Conservation (phyloP, 83 land plant genomes). For the Picea abies region DNA sequence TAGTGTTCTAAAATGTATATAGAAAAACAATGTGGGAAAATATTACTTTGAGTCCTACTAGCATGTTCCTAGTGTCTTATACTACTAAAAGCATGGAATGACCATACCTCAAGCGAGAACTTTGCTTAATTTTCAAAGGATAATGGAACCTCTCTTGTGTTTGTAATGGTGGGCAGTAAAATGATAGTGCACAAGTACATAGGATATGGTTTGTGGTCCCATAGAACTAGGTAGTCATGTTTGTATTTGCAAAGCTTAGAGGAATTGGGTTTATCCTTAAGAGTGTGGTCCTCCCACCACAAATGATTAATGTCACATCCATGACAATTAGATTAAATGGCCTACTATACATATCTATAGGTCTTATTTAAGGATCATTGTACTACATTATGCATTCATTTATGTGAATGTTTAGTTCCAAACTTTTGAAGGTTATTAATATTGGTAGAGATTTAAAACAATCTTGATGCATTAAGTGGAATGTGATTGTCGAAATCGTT, state of each 20-base stretch:
- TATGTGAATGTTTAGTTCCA: neutral
- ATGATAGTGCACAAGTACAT: neutral
- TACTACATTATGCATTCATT: neutral
- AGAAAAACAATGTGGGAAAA: neutral
- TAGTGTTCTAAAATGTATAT: neutral
- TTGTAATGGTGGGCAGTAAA: neutral
- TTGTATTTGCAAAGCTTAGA: neutral
- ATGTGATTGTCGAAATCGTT: neutral
- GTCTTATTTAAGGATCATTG: neutral
- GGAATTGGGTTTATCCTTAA: neutral
- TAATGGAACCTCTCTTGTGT: neutral
- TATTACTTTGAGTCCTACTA: neutral
- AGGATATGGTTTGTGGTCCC: neutral
- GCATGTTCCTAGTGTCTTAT: neutral
- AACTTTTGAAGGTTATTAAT: neutral
- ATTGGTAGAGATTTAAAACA: neutral
- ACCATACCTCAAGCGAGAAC: neutral
- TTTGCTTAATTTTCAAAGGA: neutral
- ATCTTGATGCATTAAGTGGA: neutral
- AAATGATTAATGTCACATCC: neutral
- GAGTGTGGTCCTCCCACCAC: neutral
- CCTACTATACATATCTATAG: neutral
- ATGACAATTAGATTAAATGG: neutral
- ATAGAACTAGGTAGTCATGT: neutral
- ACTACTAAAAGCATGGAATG: neutral